A percentile compares a stretch with the other conserved stretches of the same genome.
Conservation (phyloP, 148 eudicot genomes). For the Diospyros kaki region DNA sequence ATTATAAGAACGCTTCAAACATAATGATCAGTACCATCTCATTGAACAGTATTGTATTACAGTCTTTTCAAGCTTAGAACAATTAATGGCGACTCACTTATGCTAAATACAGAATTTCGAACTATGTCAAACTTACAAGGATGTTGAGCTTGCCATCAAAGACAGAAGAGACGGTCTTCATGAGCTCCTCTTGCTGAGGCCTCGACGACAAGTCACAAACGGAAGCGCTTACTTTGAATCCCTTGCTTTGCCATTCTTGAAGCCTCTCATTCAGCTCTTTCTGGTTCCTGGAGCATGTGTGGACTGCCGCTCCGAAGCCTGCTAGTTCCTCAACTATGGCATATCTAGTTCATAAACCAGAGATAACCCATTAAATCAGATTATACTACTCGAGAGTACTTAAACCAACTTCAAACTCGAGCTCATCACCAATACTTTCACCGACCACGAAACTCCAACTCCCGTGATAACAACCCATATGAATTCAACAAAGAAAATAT, state of each 20-base stretch:
- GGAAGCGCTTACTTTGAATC: constrained; percentile 33
- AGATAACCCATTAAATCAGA: background rate
- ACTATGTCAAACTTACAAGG: constrained; percentile 25
- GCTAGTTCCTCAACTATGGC: constrained; percentile 57
- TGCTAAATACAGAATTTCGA: no score
- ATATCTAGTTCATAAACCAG: constrained; percentile 17
- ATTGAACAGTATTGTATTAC: no score
- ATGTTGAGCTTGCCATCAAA: constrained; percentile 49
- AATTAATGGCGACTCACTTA: no score
- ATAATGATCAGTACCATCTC: no score
- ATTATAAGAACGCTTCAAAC: no score
- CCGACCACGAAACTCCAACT: no score
- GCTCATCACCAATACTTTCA: no score
- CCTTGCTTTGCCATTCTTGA: constrained; percentile 38
- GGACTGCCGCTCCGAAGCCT: constrained; percentile 36
- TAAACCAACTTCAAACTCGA: no score
- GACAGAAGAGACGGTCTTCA: constrained; percentile 30
- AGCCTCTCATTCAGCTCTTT: constrained; percentile 27
- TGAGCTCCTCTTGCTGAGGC: constrained; percentile 29
- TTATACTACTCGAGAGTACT: no score
- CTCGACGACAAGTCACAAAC: constrained; percentile 37
- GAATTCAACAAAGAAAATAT: background rate
- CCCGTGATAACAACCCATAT: background rate
- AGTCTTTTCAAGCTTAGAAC: no score
- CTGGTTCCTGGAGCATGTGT: constrained; percentile 42